Evolutionary conservation across 2,329 filamentous ascomycete genomes (phyloP), one percentile per base, ranked within the genome.

Genomic region (Penicillium sp.): DNA sequence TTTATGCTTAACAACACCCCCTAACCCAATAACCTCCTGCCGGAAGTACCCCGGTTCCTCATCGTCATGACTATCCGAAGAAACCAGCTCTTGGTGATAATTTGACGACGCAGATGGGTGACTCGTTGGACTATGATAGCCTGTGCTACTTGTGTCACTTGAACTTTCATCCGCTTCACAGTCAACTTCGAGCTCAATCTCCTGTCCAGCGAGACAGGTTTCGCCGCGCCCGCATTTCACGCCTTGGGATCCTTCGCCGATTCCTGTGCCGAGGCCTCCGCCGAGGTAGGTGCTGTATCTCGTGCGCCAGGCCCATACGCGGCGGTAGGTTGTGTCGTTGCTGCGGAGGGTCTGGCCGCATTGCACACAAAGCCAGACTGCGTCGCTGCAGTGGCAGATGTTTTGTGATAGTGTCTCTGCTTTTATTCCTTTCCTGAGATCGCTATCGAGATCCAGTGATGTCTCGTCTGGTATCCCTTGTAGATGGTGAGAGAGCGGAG

Each of bases 21-120:
- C 93, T 45, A 97, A 90, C 2, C 93, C 93, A 68, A 96, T 91
- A 58, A 97, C 90, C 75, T 97, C 93, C 69, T 96, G 92, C 43
- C 90, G 83, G 55, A 87, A 83, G 69, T 96, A 97, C 3, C 92
- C 92, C 0, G 90, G 82, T 57, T 70, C 76, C 60, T 79, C 78
- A 35, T 74, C 74, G 22, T 71, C 68, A 35, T 69, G 69, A 22
- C 65, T 67, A 54, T 70, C 60, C 19, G 55, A 54, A 16, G 57
- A 57, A n/a, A 61, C 27, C n/a, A 43, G 47, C 19, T 65, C 59
- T 19, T 63, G 55, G n/a, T 64, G 65, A 64, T 70, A 39, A 59
- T 19, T 7, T 19, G 35, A 50, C 4, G 48, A n/a, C 19, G 14
- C 49, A 7, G 67, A 45, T 50, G 67, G 51, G 68, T 65, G 59